A percentile compares a stretch with the other conserved stretches of the same genome.
phyloP scores from a whole-genome alignment of 257 asterid species.

The Solanum clarkiae region DNA sequence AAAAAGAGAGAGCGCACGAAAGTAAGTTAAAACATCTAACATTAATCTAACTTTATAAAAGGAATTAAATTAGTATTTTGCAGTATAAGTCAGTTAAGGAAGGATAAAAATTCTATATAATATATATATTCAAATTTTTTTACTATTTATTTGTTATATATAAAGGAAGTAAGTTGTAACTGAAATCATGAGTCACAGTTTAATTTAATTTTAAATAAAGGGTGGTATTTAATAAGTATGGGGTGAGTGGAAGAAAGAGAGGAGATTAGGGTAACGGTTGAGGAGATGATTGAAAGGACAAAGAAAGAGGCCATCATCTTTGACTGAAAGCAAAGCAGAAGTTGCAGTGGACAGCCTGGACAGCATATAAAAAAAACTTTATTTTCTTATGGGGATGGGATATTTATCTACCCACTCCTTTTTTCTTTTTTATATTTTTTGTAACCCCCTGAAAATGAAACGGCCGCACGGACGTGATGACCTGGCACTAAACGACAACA shows the following conservation, averaged over 20 bases:
- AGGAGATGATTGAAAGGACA: neutral
- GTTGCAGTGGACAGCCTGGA: conserved; percentile 46
- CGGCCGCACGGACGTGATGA: conserved; percentile 67
- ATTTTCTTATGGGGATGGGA: neutral
- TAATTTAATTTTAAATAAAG: neutral
- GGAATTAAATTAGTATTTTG: neutral
- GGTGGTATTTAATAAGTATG: neutral
- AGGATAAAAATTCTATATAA: neutral
- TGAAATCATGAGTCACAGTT: conserved; percentile 4
- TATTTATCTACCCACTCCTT: conserved; percentile 1
- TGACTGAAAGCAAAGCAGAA: conserved; percentile 37
- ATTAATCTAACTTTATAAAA: neutral
- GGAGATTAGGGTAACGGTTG: conserved; percentile 13
- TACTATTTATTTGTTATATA: neutral
- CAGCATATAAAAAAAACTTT: conserved; percentile 19
- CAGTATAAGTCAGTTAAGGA: neutral
- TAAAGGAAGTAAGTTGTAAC: neutral
- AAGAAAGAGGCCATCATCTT: conserved; percentile 23
- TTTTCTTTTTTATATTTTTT: neutral
- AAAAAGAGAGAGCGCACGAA: too few relatives aligned
- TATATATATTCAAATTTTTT: neutral
- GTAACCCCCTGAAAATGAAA: conserved; percentile 11
- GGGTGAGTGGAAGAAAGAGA: neutral
- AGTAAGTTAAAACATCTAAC: neutral
- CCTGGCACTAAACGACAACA: conserved; percentile 72